phyloP scores from a whole-genome alignment of 2,329 filamentous ascomycete genomes.

The Dichotomopilus funicola region DNA sequence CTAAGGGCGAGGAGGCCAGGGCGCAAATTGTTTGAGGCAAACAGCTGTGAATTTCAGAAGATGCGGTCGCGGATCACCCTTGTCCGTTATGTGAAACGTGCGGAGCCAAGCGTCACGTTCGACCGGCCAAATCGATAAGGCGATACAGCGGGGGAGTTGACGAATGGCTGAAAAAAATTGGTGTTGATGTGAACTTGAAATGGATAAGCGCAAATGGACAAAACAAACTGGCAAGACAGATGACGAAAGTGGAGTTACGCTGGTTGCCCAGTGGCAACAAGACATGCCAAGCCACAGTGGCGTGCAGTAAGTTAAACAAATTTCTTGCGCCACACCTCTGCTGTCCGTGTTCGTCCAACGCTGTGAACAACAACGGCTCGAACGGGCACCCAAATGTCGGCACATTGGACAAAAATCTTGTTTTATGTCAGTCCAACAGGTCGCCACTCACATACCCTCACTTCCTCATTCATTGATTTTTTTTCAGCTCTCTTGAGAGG shows the following conservation, averaged over 20 bases:
- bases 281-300: conserved; percentile 5
- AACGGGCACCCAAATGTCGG: no score
- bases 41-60: conserved; percentile 1
- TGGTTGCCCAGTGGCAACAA: conserved; percentile 24
- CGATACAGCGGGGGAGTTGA: neutral
- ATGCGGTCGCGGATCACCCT: neutral
- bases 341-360: no score
- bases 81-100: neutral
- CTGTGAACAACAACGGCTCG: no score
- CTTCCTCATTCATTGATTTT: no score
- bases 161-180: conserved; percentile 4
- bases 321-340: neutral
- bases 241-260: conserved; percentile 17
- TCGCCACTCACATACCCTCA: no score
- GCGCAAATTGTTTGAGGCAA: neutral
- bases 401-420: no score
- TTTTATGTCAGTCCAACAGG: no score
- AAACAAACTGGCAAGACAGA: conserved; percentile 14
- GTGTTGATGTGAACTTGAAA: conserved; percentile 6
- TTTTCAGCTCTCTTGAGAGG: no score
- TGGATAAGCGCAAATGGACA: conserved; percentile 8
- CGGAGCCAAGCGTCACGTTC: no score
- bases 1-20: neutral
- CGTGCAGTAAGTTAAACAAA: neutral
- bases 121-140: conserved; percentile 6